Evolutionary conservation across 2,329 filamentous ascomycete species (phyloP).

Genomic region (Apiospora marii): DNA sequence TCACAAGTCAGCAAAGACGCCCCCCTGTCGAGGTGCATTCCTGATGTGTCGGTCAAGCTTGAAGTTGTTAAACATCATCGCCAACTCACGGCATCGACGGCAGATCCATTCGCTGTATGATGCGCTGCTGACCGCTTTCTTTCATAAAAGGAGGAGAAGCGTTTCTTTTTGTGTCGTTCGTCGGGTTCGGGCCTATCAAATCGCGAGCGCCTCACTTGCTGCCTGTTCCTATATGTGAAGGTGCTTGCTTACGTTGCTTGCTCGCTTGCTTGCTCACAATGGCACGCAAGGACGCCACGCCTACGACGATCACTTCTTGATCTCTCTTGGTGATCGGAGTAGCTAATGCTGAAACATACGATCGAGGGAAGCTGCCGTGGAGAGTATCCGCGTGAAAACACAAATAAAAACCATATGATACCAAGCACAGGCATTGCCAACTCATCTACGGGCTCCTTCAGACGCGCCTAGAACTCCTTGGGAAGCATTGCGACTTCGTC

Average conservation of each 20-base stretch:
- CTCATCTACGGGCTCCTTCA: background rate
- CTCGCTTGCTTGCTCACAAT: background rate
- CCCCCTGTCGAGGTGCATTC: conserved; percentile 5
- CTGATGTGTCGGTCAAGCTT: background rate
- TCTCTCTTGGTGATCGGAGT: background rate
- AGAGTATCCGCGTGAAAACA: background rate
- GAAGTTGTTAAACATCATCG: conserved; percentile 1
- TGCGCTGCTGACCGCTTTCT: background rate
- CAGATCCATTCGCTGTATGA: background rate
- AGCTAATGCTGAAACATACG: background rate
- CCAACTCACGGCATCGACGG: background rate
- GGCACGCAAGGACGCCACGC: background rate
- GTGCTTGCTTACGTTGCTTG: background rate
- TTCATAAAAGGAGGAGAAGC: background rate
- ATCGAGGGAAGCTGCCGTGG: background rate
- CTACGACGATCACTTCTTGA: conserved; percentile 3
- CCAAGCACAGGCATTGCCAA: background rate
- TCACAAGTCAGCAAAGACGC: conserved; percentile 9
- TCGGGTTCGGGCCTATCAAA: background rate
- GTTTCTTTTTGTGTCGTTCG: background rate
- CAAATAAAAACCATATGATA: background rate
- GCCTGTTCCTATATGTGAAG: background rate
- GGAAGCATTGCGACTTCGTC: background rate
- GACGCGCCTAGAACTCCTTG: background rate
- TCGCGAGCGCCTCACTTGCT: background rate